Percentiles rank a stretch among this genome's conserved stretches.
Evolutionary conservation across 257 asterid genomes (phyloP).

Genomic region (Salvia rosmarinus): DNA sequence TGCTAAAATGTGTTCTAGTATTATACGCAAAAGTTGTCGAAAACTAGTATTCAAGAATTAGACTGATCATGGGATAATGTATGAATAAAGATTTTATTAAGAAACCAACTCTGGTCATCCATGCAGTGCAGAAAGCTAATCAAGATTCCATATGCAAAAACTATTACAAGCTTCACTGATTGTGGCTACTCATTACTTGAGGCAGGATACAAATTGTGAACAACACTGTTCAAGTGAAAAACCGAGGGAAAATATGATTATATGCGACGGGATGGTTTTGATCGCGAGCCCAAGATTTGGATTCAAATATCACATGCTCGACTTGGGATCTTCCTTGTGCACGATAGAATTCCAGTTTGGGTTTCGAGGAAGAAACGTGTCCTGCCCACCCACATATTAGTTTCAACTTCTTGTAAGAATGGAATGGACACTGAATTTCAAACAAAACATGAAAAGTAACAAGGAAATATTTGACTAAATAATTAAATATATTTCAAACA

Average conservation of each 20-base stretch:
- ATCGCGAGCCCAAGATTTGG: neutral
- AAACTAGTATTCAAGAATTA: neutral
- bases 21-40: neutral
- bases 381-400: slow-evolving; percentile 46
- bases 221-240: too few species aligned
- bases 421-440: neutral
- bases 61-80: neutral
- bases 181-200: neutral
- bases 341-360: slow-evolving; percentile 63
- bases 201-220: neutral
- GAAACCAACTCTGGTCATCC: neutral
- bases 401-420: neutral
- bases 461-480: too few species aligned
- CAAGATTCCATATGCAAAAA: neutral
- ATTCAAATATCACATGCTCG: slow-evolving; percentile 48
- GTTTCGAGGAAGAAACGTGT: slow-evolving; percentile 74
- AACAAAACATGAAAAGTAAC: neutral
- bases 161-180: too few species aligned
- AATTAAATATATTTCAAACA: too few species aligned
- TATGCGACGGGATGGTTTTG: neutral
- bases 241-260: too few species aligned
- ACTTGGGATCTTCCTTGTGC: slow-evolving; percentile 53
- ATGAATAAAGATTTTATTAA: neutral
- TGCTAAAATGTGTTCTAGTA: neutral
- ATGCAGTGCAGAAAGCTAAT: neutral